Evolutionary conservation across 1,139 yeast species (phyloP).

Genomic region (Diutina rugosa): DNA sequence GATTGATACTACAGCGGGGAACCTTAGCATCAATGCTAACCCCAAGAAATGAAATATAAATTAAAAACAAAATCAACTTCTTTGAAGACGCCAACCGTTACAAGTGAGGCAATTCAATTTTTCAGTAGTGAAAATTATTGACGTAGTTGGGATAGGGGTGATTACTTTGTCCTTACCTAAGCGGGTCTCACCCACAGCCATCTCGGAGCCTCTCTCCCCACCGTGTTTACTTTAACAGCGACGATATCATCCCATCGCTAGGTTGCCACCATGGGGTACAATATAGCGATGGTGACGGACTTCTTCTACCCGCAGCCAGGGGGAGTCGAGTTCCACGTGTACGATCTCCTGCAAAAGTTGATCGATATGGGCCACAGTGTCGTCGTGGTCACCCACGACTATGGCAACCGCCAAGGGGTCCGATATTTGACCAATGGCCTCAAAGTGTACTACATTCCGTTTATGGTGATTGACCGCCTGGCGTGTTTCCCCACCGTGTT

Average conservation of each 20-base stretch:
- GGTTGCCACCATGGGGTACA: constrained; percentile 9
- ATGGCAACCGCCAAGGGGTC: constrained; percentile 71
- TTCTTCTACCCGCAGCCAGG: constrained; percentile 98
- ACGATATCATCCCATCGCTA: not conserved
- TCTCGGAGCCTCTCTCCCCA: too few relatives aligned
- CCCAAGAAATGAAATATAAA: too few relatives aligned
- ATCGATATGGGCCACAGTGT: constrained; percentile 84
- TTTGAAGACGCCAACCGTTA: too few relatives aligned
- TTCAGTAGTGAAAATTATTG: too few relatives aligned
- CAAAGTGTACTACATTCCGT: constrained; percentile 86
- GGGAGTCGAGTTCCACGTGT: constrained; percentile 92
- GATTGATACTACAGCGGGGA: too few relatives aligned
- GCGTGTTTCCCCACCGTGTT: constrained; percentile 84
- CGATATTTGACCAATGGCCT: constrained; percentile 79
- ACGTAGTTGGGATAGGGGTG: too few relatives aligned
- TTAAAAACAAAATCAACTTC: too few relatives aligned
- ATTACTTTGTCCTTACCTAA: too few relatives aligned
- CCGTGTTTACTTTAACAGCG: not conserved
- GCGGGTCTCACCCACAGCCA: not conserved
- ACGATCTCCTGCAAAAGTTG: constrained; percentile 66
- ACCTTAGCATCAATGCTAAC: too few relatives aligned
- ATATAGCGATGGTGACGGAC: constrained; percentile 80
- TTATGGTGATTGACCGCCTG: constrained; percentile 64
- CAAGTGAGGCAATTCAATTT: too few relatives aligned
- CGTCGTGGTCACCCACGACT: constrained; percentile 80